Evolutionary conservation across 495 filamentous ascomycete species (phyloP), one percentile per base, ranked within the genome.

Genomic region (Lentithecium fluviatile): DNA sequence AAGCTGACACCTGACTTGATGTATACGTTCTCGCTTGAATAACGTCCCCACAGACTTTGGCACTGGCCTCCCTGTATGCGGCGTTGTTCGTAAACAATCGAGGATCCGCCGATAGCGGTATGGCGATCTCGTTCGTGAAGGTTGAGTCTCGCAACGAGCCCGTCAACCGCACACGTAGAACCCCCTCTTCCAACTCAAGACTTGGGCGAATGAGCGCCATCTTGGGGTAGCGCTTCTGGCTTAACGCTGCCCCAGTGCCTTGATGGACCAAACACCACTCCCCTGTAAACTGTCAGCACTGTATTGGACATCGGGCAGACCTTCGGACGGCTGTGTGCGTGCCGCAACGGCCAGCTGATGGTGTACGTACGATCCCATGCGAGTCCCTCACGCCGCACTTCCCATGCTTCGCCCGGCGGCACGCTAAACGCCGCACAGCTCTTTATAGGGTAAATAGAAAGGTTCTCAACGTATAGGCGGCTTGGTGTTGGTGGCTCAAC

Each of bases 211-310:
- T 80, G 11, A 95, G 79, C 4, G 89, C 85, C 91, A 97, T 95
- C 17, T 77, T 80, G 2, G 89, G 89, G 68, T 95, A 85, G 55
- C 82, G 77, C 73, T 96, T 96, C 70, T 95, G 90, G 62, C 80
- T 92, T 48, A 97, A 73, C 0, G 85, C 88, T 46, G 82, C 82
- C 0, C 85, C 85, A 1, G 90, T 91, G 8, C 89, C 88, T 67
- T 86, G 83, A 70, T 95, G 90, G 15, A 97, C 81, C 15, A 97
- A 73, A 69, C 90, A 95, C 92, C 92, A 97, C 74, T 97, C 92
- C 50, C 91, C 29, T 32, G 29, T 32, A 32, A 32, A 32, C 10
- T 32, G 29, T 32, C 29, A 32, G 10, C 29, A 32, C 29, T 4
- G 29, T 32, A 32, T 10, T 32, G 10, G 29, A 10, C 29, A 32